These are phyloP conservation scores for Rossbeevera mucosa DNA, from an alignment of 768 basidiomycete genomes.

Conservation along the genomic window DNA sequence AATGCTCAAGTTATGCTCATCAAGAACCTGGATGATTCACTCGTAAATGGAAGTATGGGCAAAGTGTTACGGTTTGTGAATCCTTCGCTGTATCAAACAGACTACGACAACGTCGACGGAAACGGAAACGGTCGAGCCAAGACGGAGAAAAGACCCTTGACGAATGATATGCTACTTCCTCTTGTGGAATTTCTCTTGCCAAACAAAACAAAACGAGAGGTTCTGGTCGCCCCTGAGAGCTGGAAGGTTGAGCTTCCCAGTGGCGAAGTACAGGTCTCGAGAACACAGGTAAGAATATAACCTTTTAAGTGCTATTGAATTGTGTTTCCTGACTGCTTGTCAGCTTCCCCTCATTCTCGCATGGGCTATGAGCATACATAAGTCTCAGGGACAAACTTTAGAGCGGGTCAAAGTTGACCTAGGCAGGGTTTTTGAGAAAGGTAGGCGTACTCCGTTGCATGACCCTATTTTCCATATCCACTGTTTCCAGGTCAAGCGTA, in stretches of 20 bases:
- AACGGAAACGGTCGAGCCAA: conserved; percentile 35
- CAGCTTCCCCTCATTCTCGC: conserved; percentile 85
- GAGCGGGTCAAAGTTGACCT: conserved; percentile 94
- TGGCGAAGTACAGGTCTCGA: conserved; percentile 76
- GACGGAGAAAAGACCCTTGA: conserved; percentile 27
- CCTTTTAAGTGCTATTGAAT: not conserved
- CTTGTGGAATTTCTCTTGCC: conserved; percentile 75
- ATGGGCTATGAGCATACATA: conserved; percentile 99
- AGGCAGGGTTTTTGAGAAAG: conserved; percentile 89
- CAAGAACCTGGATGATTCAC: conserved; percentile 85
- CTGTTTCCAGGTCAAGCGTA: conserved; percentile 72
- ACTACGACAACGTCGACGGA: conserved; percentile 33
- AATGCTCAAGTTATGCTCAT: conserved; percentile 93
- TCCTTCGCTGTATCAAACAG: conserved; percentile 42
- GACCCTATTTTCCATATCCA: conserved; percentile 1
- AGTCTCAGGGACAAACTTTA: conserved; percentile 95
- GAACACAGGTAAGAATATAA: conserved; percentile 61
- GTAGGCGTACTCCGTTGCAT: conserved; percentile 34
- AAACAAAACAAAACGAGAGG: conserved; percentile 47
- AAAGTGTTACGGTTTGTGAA: conserved; percentile 72
- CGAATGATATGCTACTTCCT: conserved; percentile 46
- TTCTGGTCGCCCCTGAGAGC: conserved; percentile 61
- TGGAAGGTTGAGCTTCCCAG: conserved; percentile 90
- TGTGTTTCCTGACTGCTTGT: not conserved
- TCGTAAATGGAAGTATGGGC: conserved; percentile 96